phyloP scores from a whole-genome alignment of 208 protist species.

The Angomonas ambiguus region DNA sequence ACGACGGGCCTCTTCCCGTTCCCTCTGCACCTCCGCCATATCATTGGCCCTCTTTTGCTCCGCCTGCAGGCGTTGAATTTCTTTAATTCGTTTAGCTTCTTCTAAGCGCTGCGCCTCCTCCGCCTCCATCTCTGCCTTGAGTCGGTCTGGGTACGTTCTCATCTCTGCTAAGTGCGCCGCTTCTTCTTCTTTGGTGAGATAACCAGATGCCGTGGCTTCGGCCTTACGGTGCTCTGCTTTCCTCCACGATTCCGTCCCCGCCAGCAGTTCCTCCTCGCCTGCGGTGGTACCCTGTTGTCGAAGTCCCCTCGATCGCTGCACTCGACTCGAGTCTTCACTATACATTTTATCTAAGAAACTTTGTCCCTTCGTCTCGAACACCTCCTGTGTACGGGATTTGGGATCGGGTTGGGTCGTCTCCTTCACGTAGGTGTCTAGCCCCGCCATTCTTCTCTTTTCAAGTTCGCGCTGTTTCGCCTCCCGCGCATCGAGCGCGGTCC shows the following conservation, averaged over 20 bases:
- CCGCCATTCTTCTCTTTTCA: conserved; percentile 42
- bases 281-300: conserved; percentile 2
- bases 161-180: conserved; percentile 56
- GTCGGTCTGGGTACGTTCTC: conserved; percentile 42
- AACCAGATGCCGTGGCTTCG: conserved; percentile 44
- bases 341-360: conserved; percentile 50
- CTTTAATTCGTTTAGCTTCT: conserved; percentile 35
- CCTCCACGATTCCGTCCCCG: background rate
- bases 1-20: conserved; percentile 28
- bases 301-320: conserved; percentile 12
- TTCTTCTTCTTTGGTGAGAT: conserved; percentile 56
- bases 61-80: conserved; percentile 61
- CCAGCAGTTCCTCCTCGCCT: conserved; percentile 12
- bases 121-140: conserved; percentile 35
- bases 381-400: conserved; percentile 62
- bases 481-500: conserved; percentile 19
- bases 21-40: conserved; percentile 26
- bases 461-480: conserved; percentile 41
- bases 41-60: conserved; percentile 59
- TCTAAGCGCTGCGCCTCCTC: conserved; percentile 27
- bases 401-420: conserved; percentile 18
- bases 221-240: conserved; percentile 18
- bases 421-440: conserved; percentile 26
- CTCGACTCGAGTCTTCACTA: conserved; percentile 22
- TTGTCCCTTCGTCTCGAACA: conserved; percentile 49